phyloP scores from a whole-genome alignment of 176 grass and related monocot species.

The Eragrostis curvula region DNA sequence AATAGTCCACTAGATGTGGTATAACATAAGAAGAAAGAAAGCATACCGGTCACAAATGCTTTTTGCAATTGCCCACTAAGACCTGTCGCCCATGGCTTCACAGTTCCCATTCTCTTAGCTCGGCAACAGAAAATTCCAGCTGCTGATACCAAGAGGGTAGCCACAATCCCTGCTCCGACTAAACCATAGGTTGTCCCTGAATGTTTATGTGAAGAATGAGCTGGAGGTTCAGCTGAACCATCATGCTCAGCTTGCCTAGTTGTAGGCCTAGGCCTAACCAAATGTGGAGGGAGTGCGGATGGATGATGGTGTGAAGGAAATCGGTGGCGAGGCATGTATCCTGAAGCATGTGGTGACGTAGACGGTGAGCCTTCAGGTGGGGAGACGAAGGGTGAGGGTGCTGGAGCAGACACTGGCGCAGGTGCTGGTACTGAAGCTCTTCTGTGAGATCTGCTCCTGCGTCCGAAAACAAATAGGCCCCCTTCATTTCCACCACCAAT shows the following conservation, averaged over 20 bases:
- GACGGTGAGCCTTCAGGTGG: constrained; percentile 24
- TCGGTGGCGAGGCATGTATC: constrained; percentile 9
- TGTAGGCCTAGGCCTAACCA: constrained; percentile 32
- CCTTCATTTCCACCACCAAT: constrained; percentile 34
- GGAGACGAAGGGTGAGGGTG: constrained; percentile 42
- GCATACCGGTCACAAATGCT: constrained; percentile 84
- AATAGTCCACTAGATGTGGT: constrained; percentile 7
- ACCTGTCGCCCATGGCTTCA: constrained; percentile 88
- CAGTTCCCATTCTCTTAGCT: constrained; percentile 63
- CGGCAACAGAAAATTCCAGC: constrained; percentile 52
- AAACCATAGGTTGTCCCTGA: constrained; percentile 41
- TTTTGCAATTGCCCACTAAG: constrained; percentile 93
- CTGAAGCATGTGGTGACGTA: constrained; percentile 38
- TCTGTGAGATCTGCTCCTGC: constrained; percentile 11
- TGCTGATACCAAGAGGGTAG: constrained; percentile 53
- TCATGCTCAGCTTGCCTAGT: constrained; percentile 24
- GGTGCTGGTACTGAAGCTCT: constrained; percentile 38
- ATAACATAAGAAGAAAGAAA: constrained; percentile 26
- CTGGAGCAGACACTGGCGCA: constrained; percentile 39
- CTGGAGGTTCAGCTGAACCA: constrained; percentile 22
- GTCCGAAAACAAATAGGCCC: constrained; percentile 27
- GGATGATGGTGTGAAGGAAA: constrained; percentile 40
- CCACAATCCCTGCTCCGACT: constrained; percentile 40
- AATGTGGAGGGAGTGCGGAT: constrained; percentile 24
- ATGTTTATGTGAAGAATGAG: constrained; percentile 20